Base-by-base conservation (phyloP, 345 rosid genomes). In the Eucalyptus lansdowneana region DNA sequence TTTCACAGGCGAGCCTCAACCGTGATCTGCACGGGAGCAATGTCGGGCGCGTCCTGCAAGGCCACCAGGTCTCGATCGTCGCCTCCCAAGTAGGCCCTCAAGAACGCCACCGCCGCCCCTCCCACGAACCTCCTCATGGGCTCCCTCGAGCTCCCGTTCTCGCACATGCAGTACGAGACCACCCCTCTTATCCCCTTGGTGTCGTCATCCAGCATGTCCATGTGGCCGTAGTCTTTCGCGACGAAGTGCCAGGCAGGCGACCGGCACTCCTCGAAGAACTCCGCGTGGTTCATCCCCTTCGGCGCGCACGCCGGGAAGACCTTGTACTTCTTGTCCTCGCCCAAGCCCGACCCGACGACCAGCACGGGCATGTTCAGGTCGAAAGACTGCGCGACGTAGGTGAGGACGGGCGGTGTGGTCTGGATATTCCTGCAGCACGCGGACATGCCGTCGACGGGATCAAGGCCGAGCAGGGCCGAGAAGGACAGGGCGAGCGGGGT, bases 61-160 rank as follows among this genome's bases (percentile, higher is more conserved):
- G 94, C 92, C 88, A 90, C 62, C 91, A 97, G 91, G 67, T 93
- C 96, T 87, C 87, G 50, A 24, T 87, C 54, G 92, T 96, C 94
- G 44, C 95, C 96, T 90, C 80, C 92, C 88, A 95, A 69, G 93
- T 89, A 93, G 27, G 98, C 98, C 85, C 88, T 92, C 94, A 97
- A 86, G 91, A 95, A 95, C n/a, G 97, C 95, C 58, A 97, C 97
- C 88, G 94, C 54, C 56, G 76, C 87, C 19, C 98, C 99, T 67
- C 94, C 99, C 86, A 95, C 94, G 72, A 96, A 94, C 86, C 92
- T 94, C 92, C 98, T 95, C 98, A 95, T 95, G 3, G 99, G 98
- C 89, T 93, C 93, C 86, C 98, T 94, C 50, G 92, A 90, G 89
- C 93, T 67, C n/a, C 99, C 99, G 92, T 94, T 97, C 94, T 92